Conservation (phyloP, 164 flowering plant genomes). For the Annona squamosa region DNA sequence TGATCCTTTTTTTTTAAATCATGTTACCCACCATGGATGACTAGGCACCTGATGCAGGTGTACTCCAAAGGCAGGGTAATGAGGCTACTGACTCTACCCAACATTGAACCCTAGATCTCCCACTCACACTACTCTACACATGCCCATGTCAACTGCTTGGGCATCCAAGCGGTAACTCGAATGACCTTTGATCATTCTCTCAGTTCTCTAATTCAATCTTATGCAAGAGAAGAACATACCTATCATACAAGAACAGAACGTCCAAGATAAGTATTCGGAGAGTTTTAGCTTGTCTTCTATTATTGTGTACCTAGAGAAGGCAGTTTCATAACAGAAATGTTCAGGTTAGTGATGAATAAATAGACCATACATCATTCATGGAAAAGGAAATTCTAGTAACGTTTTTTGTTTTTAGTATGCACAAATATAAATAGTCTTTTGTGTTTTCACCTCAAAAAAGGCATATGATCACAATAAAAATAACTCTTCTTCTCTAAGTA, state of each 20-base stretch:
- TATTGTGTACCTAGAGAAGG: slow-evolving; percentile 55
- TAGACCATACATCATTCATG: neutral
- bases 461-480: neutral
- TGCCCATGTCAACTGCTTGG: too few relatives aligned
- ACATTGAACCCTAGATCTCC: too few relatives aligned
- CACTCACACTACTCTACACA: too few relatives aligned
- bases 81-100: too few relatives aligned
- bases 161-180: too few relatives aligned
- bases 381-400: neutral
- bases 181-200: neutral
- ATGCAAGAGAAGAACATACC: slow-evolving; percentile 38
- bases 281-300: slow-evolving; percentile 79
- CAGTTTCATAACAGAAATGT: slow-evolving; percentile 1
- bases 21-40: too few relatives aligned
- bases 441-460: neutral
- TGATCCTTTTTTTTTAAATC: too few relatives aligned
- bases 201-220: neutral
- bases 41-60: too few relatives aligned
- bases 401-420: neutral
- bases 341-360: slow-evolving; percentile 5
- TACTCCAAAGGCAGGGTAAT: too few relatives aligned
- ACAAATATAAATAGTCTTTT: neutral
- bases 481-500: neutral
- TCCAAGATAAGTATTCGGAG: slow-evolving; percentile 78
- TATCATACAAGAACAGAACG: slow-evolving; percentile 69